Percentiles rank a stretch among this genome's conserved stretches.
Conservation (phyloP, 1,284 basidiomycete species). For the Trametes pubescens region DNA sequence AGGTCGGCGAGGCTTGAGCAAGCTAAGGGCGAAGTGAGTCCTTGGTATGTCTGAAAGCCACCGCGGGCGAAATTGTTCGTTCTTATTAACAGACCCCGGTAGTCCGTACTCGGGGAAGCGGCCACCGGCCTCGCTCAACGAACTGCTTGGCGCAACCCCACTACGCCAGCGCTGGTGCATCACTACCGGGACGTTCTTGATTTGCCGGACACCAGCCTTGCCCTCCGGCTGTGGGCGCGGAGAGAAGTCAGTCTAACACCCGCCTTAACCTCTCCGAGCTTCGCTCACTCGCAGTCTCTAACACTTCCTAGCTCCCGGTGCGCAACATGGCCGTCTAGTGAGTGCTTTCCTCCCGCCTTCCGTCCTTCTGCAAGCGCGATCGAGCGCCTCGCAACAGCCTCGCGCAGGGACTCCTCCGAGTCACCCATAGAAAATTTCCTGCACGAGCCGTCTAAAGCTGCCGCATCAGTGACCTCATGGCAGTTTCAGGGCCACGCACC, state of each 20-base stretch:
- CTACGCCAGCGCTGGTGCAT: neutral
- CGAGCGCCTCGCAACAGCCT: neutral
- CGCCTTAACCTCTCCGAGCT: neutral
- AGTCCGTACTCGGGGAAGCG: neutral
- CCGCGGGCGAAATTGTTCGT: neutral
- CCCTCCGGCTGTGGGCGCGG: neutral
- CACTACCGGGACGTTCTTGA: neutral
- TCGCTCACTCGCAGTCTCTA: neutral
- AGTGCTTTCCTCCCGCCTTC: neutral
- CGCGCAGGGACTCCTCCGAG: neutral
- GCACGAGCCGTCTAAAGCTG: neutral
- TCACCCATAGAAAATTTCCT: neutral
- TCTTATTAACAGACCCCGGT: neutral
- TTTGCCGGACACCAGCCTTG: neutral
- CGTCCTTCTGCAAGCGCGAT: neutral
- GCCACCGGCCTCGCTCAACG: neutral
- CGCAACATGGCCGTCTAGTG: no score
- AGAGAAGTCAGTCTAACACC: neutral
- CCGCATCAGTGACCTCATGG: conserved; percentile 9
- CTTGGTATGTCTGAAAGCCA: neutral
- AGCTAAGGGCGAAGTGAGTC: neutral
- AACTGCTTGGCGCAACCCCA: neutral
- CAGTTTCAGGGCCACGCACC: neutral
- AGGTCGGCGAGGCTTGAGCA: neutral
- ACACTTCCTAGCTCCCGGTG: no score